Evolutionary conservation across 768 basidiomycete species (phyloP), one percentile per base, ranked within the genome.

Genomic region (Exsudoporus frostii): DNA sequence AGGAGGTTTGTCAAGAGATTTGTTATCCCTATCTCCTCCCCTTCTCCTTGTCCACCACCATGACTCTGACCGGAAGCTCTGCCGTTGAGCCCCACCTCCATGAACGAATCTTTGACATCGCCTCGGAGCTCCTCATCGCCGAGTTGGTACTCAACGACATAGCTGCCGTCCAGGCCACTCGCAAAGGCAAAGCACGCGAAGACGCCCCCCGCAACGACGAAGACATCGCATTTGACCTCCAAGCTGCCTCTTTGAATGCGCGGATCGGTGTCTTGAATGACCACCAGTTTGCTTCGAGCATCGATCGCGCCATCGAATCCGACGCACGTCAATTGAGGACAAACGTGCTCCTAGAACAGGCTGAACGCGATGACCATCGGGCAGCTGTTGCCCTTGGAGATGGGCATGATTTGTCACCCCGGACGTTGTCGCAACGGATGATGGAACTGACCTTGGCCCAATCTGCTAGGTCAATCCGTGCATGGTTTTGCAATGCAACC

Each of bases 61-160:
- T 53, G 63, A 33, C 19, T 30, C 36, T 49, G 22, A 37, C 17
- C 22, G 49, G 52, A 30, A 46, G 32, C 53, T 56, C 50, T 62
- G 47, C 37, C 48, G 43, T 46, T 36, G 64, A 65, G 53, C 17
- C 27, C 38, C 52, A 56, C 13, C 37, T 20, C 54, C 13, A 33
- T 40, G 59, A 47, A 11, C 42, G 19, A 29, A 17, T 4, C 45
- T 19, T 27, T 13, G 78, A 80, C 54, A n/a, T 62, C 3, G 72
- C 68, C 10, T 72, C 74, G 19, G 64, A 72, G 22, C 59, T 73
- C 8, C 68, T 81, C 40, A 70, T 77, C 33, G 71, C 74, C 1
- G 66, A 74, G 48, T 70, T 80, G 40, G 57, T 61, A 4, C 70
- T 80, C 32, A 64, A 72, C n/a, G 79, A 80, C 50, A 69, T 78